Evolutionary conservation across 23 red algal species (phyloP), one percentile per base, ranked within the genome.

Genomic region (Chondrus crispus): DNA sequence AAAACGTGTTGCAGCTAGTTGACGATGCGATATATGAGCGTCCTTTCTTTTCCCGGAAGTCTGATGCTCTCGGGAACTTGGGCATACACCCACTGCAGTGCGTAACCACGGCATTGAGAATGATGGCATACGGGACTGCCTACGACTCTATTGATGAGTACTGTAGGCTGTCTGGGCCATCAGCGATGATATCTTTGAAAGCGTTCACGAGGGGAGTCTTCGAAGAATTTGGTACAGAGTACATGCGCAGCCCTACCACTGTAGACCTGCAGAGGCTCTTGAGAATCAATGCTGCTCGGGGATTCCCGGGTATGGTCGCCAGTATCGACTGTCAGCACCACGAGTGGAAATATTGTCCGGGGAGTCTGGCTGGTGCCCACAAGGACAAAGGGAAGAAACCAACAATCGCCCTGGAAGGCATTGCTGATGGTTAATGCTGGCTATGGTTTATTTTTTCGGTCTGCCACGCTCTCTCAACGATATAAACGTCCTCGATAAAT

Each of bases 51-150:
- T 24, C 40, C n/a, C 46, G 57, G 78, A 2, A 62, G 1, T 45
- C 2, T 11, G 78, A 83, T 29, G 24, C 24, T 8, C 55, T 47
- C 26, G 53, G 78, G 29, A 33, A 60, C 26, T 24, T 28, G 32
- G 78, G 46, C 41, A 20, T 39, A 38, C 32, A 1, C 20, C 46
- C 48, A 29, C 29, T 35, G 45, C 78, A 62, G 52, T 60, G 2
- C 24, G 57, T 83, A 26, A 83, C 78, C 1, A 47, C 78, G 52
- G 78, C 53, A n/a, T 60, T 46, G 7, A 39, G 83, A 39, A 39
- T 87, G 52, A 48, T 87, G 29, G 83, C 83, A 38, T 70, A 71
- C 40, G 83, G 83, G 73, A 47, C 0, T 24, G 62, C 83, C n/a
- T 36, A 33, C 28, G 83, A 87, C 40, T 10, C 12, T 45, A 49